Evolutionary conservation across 2,329 filamentous ascomycete genomes (phyloP).

Genomic region (Atkinsonella hypoxylon): DNA sequence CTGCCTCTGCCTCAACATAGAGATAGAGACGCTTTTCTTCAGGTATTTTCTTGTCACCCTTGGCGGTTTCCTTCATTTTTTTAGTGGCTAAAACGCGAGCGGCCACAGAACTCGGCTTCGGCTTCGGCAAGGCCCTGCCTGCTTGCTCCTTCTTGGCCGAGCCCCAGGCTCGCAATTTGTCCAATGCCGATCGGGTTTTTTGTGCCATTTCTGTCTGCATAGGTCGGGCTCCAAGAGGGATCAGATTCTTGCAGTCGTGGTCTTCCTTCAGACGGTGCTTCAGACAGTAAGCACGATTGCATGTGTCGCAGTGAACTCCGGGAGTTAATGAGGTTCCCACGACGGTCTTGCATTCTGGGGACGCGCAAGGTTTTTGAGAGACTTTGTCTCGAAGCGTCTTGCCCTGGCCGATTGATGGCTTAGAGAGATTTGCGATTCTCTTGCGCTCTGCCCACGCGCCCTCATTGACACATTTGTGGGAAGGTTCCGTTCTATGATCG

Average conservation of each 20-base stretch:
- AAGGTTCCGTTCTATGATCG: slow-evolving; percentile 78
- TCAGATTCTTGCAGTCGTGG: slow-evolving; percentile 71
- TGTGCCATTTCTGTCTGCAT: slow-evolving; percentile 39
- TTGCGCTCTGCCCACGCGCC: slow-evolving; percentile 51
- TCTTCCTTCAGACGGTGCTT: slow-evolving; percentile 68
- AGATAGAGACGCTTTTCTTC: slow-evolving; percentile 81
- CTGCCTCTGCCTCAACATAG: slow-evolving; percentile 79
- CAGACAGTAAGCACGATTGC: slow-evolving; percentile 65
- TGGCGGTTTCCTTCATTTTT: slow-evolving; percentile 72
- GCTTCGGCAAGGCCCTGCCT: slow-evolving; percentile 46
- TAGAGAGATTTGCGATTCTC: slow-evolving; percentile 41
- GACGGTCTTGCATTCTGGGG: slow-evolving; percentile 53
- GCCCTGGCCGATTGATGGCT: slow-evolving; percentile 41
- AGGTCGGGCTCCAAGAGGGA: slow-evolving; percentile 40
- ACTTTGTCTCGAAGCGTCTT: slow-evolving; percentile 42
- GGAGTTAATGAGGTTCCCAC: slow-evolving; percentile 57
- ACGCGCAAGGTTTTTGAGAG: slow-evolving; percentile 56
- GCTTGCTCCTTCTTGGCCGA: slow-evolving; percentile 56
- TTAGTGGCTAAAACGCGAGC: slow-evolving; percentile 59
- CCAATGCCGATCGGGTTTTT: slow-evolving; percentile 61
- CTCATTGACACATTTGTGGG: slow-evolving; percentile 55
- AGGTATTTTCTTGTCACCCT: slow-evolving; percentile 75
- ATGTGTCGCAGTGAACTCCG: slow-evolving; percentile 58
- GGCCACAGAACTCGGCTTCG: slow-evolving; percentile 50
- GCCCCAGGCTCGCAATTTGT: slow-evolving; percentile 70